These are phyloP conservation scores for Daldinia eschscholtzii DNA, from an alignment of 2,329 filamentous ascomycete species.

Conservation along the genomic window DNA sequence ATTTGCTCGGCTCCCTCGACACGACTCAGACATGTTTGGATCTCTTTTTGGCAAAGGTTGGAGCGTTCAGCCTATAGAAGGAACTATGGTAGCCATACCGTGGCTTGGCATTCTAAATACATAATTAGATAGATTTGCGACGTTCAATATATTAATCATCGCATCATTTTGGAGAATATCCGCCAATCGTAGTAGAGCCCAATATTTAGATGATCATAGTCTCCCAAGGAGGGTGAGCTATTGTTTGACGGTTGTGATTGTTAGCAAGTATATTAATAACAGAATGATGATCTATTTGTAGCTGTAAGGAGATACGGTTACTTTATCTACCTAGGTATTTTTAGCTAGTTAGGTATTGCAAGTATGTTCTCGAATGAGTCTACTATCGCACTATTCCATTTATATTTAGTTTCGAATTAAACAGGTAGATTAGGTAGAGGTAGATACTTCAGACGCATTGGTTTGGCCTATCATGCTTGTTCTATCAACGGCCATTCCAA, in stretches of 20 bases:
- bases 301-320: too few species aligned
- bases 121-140: neutral
- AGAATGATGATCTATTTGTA: too few species aligned
- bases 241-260: neutral
- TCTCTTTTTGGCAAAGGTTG: neutral
- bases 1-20: neutral
- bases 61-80: neutral
- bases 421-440: too few species aligned
- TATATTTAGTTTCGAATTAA: too few species aligned
- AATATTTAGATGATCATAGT: neutral
- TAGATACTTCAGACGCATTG: too few species aligned
- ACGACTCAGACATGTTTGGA: neutral
- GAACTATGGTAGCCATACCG: neutral
- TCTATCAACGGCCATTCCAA: too few species aligned
- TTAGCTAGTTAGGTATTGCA: too few species aligned
- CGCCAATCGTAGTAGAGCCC: neutral
- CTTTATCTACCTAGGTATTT: too few species aligned
- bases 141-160: conserved; percentile 2
- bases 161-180: neutral
- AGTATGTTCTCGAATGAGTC: too few species aligned
- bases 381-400: too few species aligned
- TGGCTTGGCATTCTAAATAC: neutral
- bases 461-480: too few species aligned
- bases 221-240: neutral
- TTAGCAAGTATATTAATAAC: too few species aligned